A percentile compares a stretch with the other conserved stretches of the same genome.
Conservation (phyloP, 208 protist genomes). For the Phytomonas sp. region DNA sequence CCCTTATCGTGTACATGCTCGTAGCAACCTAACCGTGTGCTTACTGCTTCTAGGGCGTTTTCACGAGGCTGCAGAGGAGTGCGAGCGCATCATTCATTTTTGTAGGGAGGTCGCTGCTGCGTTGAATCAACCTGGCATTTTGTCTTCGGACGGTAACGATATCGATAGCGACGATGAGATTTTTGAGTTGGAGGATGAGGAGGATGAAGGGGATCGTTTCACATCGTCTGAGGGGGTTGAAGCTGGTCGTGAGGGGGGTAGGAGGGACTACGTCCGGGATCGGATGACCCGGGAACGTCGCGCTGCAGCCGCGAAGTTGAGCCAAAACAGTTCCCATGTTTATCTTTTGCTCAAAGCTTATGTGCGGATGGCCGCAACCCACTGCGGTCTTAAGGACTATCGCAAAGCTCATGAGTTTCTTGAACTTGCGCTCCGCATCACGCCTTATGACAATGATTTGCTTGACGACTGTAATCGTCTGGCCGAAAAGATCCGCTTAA, state of each 20-base stretch:
- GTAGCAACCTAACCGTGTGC: conserved; percentile 61
- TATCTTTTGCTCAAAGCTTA: conserved; percentile 90
- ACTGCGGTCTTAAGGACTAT: conserved; percentile 77
- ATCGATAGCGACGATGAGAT: conserved; percentile 68
- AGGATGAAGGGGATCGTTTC: background rate
- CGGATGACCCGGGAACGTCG: conserved; percentile 20
- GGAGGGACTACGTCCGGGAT: background rate
- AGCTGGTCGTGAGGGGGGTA: background rate
- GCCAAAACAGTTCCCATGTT: conserved; percentile 74
- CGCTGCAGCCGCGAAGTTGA: conserved; percentile 44
- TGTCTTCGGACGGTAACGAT: conserved; percentile 39
- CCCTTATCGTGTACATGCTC: conserved; percentile 41
- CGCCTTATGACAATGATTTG: conserved; percentile 90
- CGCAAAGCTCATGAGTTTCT: conserved; percentile 58
- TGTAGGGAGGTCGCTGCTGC: conserved; percentile 80
- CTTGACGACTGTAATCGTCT: conserved; percentile 80
- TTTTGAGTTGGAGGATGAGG: conserved; percentile 5
- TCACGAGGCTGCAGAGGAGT: conserved; percentile 57
- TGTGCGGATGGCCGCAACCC: conserved; percentile 70
- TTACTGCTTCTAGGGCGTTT: conserved; percentile 72
- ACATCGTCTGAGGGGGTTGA: background rate
- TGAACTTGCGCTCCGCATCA: conserved; percentile 81
- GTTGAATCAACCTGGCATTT: conserved; percentile 57
- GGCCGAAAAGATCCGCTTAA: conserved; percentile 84
- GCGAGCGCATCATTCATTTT: conserved; percentile 49